These are phyloP conservation scores for Peniophora sp. DNA, from an alignment of 1,284 basidiomycete species.

Conservation along the genomic window DNA sequence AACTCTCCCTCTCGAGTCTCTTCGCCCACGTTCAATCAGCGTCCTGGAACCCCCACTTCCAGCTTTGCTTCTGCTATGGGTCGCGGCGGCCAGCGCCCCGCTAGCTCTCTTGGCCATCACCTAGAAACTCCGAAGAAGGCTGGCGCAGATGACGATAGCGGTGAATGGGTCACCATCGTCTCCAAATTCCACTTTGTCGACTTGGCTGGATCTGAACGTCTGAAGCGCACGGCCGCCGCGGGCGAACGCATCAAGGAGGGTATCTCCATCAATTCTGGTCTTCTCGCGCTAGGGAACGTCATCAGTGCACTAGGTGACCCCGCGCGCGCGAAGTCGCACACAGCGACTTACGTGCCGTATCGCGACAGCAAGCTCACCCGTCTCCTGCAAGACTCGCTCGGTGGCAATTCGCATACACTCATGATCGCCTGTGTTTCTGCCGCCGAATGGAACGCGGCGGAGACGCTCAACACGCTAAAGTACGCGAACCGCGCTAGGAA, in stretches of 20 bases:
- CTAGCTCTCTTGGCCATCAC: conserved; percentile 58
- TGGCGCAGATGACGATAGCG: conserved; percentile 49
- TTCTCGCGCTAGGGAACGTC: conserved; percentile 95
- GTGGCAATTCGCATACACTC: conserved; percentile 94
- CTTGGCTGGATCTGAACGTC: conserved; percentile 90
- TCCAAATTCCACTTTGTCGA: conserved; percentile 99
- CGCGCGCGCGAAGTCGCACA: conserved; percentile 66
- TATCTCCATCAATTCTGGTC: conserved; percentile 94
- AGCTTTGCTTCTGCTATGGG: conserved; percentile 68
- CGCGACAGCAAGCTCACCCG: conserved; percentile 96
- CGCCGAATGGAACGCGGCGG: conserved; percentile 89
- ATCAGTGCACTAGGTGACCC: conserved; percentile 98
- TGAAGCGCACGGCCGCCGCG: conserved; percentile 88
- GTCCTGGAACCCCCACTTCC: conserved; percentile 55
- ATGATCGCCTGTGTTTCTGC: conserved; percentile 99
- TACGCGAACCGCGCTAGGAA: conserved; percentile 97
- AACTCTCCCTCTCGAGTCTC: conserved; percentile 43
- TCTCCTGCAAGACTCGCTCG: conserved; percentile 93
- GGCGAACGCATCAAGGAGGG: conserved; percentile 97
- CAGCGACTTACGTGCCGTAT: conserved; percentile 85
- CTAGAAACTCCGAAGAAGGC: conserved; percentile 25
- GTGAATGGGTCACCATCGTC: conserved; percentile 83
- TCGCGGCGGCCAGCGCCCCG: conserved; percentile 63
- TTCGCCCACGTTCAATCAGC: conserved; percentile 63
- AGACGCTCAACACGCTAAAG: conserved; percentile 96